These are phyloP conservation scores for Scopulariopsis brevicaulis DNA, from an alignment of 2,329 filamentous ascomycete genomes.

Conservation along the genomic window DNA sequence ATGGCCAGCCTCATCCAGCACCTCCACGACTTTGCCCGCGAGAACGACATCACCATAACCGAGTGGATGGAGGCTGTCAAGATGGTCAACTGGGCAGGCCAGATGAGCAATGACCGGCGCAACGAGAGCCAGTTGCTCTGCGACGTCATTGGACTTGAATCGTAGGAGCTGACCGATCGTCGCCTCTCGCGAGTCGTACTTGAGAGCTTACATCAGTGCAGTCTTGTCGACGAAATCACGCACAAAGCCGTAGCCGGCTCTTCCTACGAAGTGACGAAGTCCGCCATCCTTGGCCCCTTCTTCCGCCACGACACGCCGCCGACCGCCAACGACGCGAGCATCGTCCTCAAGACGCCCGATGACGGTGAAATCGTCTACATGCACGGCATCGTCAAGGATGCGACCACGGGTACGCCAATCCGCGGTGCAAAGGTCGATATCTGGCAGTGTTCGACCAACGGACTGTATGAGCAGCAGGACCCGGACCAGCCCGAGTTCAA, in stretches of 20 bases:
- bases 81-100: slow-evolving; percentile 44
- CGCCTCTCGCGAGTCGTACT: neutral
- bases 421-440: slow-evolving; percentile 58
- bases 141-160: slow-evolving; percentile 68
- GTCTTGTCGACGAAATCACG: slow-evolving; percentile 72
- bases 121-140: slow-evolving; percentile 66
- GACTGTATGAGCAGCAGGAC: slow-evolving; percentile 62
- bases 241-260: slow-evolving; percentile 42
- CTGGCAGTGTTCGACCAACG: slow-evolving; percentile 70
- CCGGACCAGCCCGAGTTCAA: slow-evolving; percentile 60
- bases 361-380: slow-evolving; percentile 38
- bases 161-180: slow-evolving; percentile 15
- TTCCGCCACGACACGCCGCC: slow-evolving; percentile 64
- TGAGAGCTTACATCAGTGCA: slow-evolving; percentile 6
- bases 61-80: slow-evolving; percentile 66
- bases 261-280: slow-evolving; percentile 47
- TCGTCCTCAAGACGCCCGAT: slow-evolving; percentile 39
- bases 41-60: slow-evolving; percentile 67
- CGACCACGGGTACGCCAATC: slow-evolving; percentile 34
- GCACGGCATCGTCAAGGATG: slow-evolving; percentile 46
- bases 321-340: slow-evolving; percentile 55
- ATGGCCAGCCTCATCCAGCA: slow-evolving; percentile 59
- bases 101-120: slow-evolving; percentile 55
- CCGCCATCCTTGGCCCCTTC: slow-evolving; percentile 76
- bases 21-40: slow-evolving; percentile 71